Evolutionary conservation across 352 stramenopile species (phyloP).

Genomic region (Phytopythium boreale): DNA sequence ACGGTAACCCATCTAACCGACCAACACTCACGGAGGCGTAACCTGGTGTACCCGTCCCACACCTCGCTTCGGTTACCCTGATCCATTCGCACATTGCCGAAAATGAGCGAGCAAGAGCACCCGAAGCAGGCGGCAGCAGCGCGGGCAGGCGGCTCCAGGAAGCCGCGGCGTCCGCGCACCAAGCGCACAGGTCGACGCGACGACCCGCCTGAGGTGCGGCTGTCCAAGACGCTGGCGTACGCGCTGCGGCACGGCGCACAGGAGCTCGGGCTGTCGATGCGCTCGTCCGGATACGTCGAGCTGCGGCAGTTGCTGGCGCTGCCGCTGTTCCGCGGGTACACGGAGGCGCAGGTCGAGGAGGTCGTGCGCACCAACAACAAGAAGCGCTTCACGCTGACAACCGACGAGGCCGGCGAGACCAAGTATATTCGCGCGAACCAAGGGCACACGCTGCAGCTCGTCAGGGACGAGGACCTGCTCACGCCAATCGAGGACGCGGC

Average conservation of each 20-base stretch:
- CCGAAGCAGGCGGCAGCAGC: not conserved
- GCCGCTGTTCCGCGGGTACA: slow-evolving; percentile 51
- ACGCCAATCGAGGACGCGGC: slow-evolving; percentile 47
- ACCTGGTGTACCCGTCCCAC: not conserved
- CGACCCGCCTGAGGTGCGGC: slow-evolving; percentile 52
- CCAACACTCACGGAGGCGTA: not conserved
- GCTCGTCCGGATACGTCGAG: slow-evolving; percentile 61
- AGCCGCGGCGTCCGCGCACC: slow-evolving; percentile 14
- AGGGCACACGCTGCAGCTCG: slow-evolving; percentile 63
- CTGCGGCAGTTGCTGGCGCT: slow-evolving; percentile 46
- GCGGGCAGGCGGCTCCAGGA: not conserved
- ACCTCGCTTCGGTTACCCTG: not conserved
- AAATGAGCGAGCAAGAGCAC: not conserved
- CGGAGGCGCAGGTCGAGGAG: slow-evolving; percentile 53
- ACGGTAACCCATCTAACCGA: too few relatives aligned
- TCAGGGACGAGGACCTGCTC: slow-evolving; percentile 72
- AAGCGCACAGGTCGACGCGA: slow-evolving; percentile 24
- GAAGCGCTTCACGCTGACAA: slow-evolving; percentile 72
- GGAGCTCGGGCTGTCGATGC: slow-evolving; percentile 68
- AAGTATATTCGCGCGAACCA: slow-evolving; percentile 83
- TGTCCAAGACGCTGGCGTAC: slow-evolving; percentile 79
- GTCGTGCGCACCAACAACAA: slow-evolving; percentile 69
- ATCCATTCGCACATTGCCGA: not conserved
- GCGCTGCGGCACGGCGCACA: slow-evolving; percentile 71
- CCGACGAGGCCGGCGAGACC: slow-evolving; percentile 27